Evolutionary conservation across 2,329 filamentous ascomycete genomes (phyloP).

Genomic region (Claviceps digitariae): DNA sequence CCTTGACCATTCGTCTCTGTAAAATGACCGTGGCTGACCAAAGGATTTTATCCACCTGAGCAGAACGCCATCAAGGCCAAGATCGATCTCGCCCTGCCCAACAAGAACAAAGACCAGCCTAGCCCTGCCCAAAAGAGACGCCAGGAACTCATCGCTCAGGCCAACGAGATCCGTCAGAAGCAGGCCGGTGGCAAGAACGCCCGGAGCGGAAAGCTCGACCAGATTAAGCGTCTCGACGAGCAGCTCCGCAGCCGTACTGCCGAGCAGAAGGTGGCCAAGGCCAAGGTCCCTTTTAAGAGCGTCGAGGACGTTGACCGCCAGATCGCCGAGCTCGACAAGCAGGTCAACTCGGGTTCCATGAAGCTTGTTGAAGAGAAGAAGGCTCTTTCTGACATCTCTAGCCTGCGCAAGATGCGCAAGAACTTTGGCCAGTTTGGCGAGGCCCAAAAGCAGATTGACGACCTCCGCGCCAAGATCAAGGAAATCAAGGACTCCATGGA

Average conservation of each 20-base stretch:
- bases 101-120: conserved; percentile 62
- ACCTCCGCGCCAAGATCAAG: conserved; percentile 75
- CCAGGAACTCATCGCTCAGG: conserved; percentile 70
- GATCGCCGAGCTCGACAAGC: conserved; percentile 66
- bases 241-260: conserved; percentile 72
- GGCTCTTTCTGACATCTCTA: conserved; percentile 69
- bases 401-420: conserved; percentile 79
- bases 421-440: conserved; percentile 76
- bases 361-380: conserved; percentile 97
- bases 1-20: too few species aligned
- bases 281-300: conserved; percentile 73
- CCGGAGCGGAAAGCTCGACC: conserved; percentile 65
- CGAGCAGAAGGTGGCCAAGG: conserved; percentile 76
- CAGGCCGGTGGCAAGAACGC: conserved; percentile 80
- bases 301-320: conserved; percentile 76
- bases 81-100: conserved; percentile 68
- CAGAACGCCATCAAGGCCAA: conserved; percentile 82
- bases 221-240: conserved; percentile 84
- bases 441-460: conserved; percentile 77
- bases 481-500: conserved; percentile 80
- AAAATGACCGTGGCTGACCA: conserved; percentile 8
- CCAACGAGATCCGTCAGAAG: conserved; percentile 72
- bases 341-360: conserved; percentile 82
- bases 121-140: conserved; percentile 71
- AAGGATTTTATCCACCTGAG: conserved; percentile 5